Conservation (phyloP, 176 grass and related monocot genomes). For the Cymbopogon citratus region DNA sequence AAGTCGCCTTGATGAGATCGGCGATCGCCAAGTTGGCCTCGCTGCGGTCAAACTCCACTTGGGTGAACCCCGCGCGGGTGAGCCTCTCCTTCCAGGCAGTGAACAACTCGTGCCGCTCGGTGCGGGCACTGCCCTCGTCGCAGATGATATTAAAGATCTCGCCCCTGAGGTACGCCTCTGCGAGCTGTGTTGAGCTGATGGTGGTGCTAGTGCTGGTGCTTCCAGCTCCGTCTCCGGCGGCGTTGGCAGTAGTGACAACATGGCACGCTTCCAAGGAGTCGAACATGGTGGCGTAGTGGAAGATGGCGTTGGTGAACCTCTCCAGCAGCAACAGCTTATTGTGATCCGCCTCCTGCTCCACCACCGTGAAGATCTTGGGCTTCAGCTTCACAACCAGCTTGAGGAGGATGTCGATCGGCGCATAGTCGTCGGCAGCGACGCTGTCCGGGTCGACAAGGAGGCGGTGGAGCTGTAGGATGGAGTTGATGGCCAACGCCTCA, state of each 20-base stretch:
- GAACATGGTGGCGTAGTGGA: constrained; percentile 74
- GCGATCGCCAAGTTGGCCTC: constrained; percentile 36
- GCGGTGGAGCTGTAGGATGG: too few relatives aligned
- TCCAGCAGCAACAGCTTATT: constrained; percentile 43
- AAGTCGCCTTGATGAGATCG: constrained; percentile 24
- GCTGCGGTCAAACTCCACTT: constrained; percentile 38
- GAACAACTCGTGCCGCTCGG: constrained; percentile 68
- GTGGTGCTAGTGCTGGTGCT: background rate
- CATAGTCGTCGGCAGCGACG: background rate
- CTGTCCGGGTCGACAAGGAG: too few relatives aligned
- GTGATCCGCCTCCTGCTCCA: constrained; percentile 80
- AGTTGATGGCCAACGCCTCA: too few relatives aligned
- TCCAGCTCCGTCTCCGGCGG: background rate
- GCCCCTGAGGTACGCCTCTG: constrained; percentile 50
- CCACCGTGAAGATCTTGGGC: constrained; percentile 62
- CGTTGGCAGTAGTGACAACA: background rate
- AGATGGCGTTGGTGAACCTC: constrained; percentile 66
- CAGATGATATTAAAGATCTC: constrained; percentile 78
- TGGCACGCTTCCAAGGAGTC: constrained; percentile 53
- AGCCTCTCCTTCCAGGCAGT: constrained; percentile 40
- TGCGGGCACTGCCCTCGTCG: constrained; percentile 49
- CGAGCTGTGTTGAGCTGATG: background rate
- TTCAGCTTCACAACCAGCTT: constrained; percentile 21
- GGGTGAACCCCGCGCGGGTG: constrained; percentile 24
- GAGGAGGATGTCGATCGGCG: constrained; percentile 59